Conservation (phyloP, 768 basidiomycete genomes). For the Lepiota brunneoincarnata region DNA sequence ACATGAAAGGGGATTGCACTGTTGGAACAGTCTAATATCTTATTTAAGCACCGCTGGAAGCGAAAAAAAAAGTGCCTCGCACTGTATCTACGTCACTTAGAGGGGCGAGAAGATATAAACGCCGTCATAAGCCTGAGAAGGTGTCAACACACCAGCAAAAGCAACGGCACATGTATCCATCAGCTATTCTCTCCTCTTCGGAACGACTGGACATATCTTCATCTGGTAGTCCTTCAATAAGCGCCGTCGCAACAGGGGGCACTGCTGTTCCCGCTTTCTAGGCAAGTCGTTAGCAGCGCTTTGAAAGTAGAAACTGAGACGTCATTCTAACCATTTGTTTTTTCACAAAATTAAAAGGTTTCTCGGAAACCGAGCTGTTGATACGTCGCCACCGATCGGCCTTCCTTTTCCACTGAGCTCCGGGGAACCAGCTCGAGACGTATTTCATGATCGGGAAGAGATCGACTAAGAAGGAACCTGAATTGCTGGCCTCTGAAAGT, state of each 20-base stretch:
- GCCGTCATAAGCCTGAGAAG: background rate
- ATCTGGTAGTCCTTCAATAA: conserved; percentile 7
- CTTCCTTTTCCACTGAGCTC: conserved; percentile 39
- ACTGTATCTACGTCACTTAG: background rate
- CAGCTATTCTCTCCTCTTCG: conserved; percentile 5
- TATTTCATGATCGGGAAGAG: conserved; percentile 24
- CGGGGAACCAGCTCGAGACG: conserved; percentile 39
- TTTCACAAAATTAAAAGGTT: conserved; percentile 31
- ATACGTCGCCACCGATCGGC: conserved; percentile 29
- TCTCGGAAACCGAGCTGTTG: conserved; percentile 26
- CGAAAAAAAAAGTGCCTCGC: background rate
- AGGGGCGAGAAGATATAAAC: background rate
- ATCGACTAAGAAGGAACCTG: conserved; percentile 30
- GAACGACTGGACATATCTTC: background rate
- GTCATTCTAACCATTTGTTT: conserved; percentile 21
- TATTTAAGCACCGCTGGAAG: background rate
- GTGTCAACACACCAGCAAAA: conserved; percentile 6
- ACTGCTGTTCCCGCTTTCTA: conserved; percentile 1
- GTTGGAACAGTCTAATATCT: conserved; percentile 5
- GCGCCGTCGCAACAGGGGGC: conserved; percentile 1
- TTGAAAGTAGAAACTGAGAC: no score
- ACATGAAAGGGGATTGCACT: conserved; percentile 4
- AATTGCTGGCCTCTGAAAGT: conserved; percentile 19
- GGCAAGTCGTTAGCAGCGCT: background rate
- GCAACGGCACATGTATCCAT: conserved; percentile 3